Base-by-base conservation (phyloP, 257 asterid species). In the Sherardia arvensis region DNA sequence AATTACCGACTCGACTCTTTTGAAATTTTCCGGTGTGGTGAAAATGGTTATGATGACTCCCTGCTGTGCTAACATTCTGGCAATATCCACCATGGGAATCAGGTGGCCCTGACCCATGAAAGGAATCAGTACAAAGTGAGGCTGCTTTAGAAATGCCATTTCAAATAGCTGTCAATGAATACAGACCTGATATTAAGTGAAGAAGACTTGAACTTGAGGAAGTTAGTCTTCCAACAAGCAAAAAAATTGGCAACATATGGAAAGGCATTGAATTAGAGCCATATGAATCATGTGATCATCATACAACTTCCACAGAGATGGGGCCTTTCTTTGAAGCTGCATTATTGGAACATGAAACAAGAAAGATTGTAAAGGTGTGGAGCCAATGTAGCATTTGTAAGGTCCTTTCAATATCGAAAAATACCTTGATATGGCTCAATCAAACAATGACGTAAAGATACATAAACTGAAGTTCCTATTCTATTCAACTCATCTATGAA, bases 41-140 rank as follows among this genome's bases (percentile, higher is more conserved):
- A 82, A 53, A 3, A 87, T 45, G 43, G 87, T 79, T 62, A 82
- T 60, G 2, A 45, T 53, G 1, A 57, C 78, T 4, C 82, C 85
- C 1, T 75, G 78, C 12, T 58, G 68, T 0, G 89, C 87, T 0
- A 87, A 79, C 40, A 80, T 43, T 62, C 74, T 66, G 55, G 87
- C 84, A 0, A 87, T 79, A 68, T 85, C 95, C 10, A 81, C 54
- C 82, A 78, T 78, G 14, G 91, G 90, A 17, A 84, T 71, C 62
- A 76, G 33, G 55, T 84, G 92, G 73, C 95, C 92, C 49, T 77
- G 90, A 15, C 86, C 84, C 79, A 82, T 9, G 70, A 80, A 75
- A 20, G 95, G 95, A 17, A 87, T 53, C 45, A 87, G 66, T 8
- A 71, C 78, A 20, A 87, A 78, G 66, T 84, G 68, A 51, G 77